These are phyloP conservation scores for Lachnellula suecica DNA, from an alignment of 2,329 filamentous ascomycete genomes.

Conservation along the genomic window DNA sequence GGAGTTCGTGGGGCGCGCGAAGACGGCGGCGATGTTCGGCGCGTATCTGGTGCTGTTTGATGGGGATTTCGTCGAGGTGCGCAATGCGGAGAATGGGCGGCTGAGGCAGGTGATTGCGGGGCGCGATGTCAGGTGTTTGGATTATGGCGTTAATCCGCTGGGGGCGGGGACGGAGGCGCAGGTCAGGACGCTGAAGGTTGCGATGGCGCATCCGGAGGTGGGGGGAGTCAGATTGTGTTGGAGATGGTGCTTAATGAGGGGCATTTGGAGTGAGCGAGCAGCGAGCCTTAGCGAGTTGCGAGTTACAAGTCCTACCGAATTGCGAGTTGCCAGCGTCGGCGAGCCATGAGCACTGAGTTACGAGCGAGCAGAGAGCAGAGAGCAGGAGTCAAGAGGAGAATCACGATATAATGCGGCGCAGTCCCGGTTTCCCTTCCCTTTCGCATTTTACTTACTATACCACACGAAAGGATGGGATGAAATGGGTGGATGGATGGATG, in stretches of 20 bases:
- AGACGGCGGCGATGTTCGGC: constrained; percentile 83
- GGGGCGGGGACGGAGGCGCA: constrained; percentile 47
- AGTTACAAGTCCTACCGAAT: background rate
- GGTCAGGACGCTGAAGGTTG: constrained; percentile 81
- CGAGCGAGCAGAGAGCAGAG: too few relatives aligned
- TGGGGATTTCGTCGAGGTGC: constrained; percentile 93
- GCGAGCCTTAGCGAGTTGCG: background rate
- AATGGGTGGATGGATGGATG: too few relatives aligned
- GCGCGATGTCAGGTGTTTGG: constrained; percentile 83
- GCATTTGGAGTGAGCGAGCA: constrained; percentile 43
- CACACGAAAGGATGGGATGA: too few relatives aligned
- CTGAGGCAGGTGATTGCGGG: constrained; percentile 93
- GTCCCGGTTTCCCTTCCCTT: too few relatives aligned
- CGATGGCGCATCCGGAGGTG: constrained; percentile 90
- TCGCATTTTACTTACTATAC: too few relatives aligned
- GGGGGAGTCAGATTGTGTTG: constrained; percentile 80
- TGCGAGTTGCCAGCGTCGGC: too few relatives aligned
- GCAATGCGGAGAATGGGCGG: constrained; percentile 93
- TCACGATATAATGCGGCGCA: too few relatives aligned
- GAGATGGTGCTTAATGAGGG: constrained; percentile 93
- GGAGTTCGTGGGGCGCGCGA: constrained; percentile 96
- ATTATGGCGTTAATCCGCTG: constrained; percentile 66
- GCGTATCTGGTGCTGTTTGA: constrained; percentile 93
- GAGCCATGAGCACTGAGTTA: too few relatives aligned
- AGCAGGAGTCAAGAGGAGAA: too few relatives aligned